Evolutionary conservation across 768 basidiomycete genomes (phyloP), one percentile per base, ranked within the genome.

Genomic region (Lentinula sp.): DNA sequence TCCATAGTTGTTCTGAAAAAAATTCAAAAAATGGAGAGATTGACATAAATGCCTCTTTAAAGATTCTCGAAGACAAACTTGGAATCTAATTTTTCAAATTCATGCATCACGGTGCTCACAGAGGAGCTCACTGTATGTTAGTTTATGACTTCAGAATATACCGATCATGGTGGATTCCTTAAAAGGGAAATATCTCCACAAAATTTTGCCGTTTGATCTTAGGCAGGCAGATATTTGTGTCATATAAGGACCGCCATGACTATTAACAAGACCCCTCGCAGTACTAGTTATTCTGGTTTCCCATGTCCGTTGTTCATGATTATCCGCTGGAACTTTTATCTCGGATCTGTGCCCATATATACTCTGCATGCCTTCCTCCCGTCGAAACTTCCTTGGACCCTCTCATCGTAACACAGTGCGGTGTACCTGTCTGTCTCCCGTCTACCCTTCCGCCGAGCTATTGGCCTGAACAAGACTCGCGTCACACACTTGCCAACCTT

Each of bases 271-370:
- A 60, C 69, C n/a, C n/a, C 69, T 76, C 18, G 70, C 70, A 15
- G n/a, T 48, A 39, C 13, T 5, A 13, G 37, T 39, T 39, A 39
- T 39, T 39, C 13, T 16, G 21, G 8, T 13, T 45, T 18, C 32
- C 42, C 46, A 48, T 34, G 31, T 45, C 57, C 21, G n/a, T 31
- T 15, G 32, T 68, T 50, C 70, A 75, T 45, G 78, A 81, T 63
- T 91, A 81, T 70, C 91, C 91, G 6, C 78, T 85, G 7, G 91
- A 93, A 67, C 72, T 94, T 15, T 80, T 91, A 59, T 83, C 83
- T 61, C 74, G 84, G 34, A 86, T 95, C 62, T 93, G 89, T 65
- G 83, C 86, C 0, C 80, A 88, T 59, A 76, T 94, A 39, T 91
- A 86, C 67, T 79, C 82, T 5, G 75, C 85, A 32, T 84, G 86